phyloP scores from a whole-genome alignment of 2,329 filamentous ascomycete genomes.

The Arthrinium phaeospermum region DNA sequence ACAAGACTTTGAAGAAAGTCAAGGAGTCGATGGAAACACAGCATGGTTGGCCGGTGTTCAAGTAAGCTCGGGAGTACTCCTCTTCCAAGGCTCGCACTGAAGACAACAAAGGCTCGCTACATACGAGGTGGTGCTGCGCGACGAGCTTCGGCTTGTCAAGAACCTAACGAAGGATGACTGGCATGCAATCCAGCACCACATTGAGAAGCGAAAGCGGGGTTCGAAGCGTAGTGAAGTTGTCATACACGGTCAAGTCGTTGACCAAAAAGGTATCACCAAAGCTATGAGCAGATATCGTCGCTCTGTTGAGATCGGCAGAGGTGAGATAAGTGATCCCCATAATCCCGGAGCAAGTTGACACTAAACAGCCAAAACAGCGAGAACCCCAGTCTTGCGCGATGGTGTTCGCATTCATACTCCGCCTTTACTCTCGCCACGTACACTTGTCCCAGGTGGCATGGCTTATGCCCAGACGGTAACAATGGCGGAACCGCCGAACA shows the following conservation, averaged over 20 bases:
- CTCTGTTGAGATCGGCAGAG: not conserved
- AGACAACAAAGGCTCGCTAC: not conserved
- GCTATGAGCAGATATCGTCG: not conserved
- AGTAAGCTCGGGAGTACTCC: not conserved
- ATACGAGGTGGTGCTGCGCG: constrained; percentile 8
- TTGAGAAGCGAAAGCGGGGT: not conserved
- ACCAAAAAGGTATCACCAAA: not conserved
- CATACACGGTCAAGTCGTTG: not conserved
- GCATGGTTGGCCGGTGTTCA: not conserved
- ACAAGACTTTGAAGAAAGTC: not conserved
- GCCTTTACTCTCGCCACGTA: not conserved
- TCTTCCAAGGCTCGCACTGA: not conserved
- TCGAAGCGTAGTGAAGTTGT: not conserved
- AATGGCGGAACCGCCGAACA: not conserved
- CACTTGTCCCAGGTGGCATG: no score
- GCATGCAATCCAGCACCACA: not conserved
- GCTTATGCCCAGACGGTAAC: not conserved
- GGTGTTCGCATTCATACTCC: not conserved
- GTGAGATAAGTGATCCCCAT: not conserved
- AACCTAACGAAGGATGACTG: not conserved
- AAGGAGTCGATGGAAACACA: not conserved
- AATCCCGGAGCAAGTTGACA: rapidly evolving
- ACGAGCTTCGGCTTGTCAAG: not conserved
- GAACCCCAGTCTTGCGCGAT: not conserved
- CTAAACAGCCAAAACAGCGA: not conserved